phyloP scores from a whole-genome alignment of 1,284 basidiomycete genomes.

The Ceraceosorus guamensis region DNA sequence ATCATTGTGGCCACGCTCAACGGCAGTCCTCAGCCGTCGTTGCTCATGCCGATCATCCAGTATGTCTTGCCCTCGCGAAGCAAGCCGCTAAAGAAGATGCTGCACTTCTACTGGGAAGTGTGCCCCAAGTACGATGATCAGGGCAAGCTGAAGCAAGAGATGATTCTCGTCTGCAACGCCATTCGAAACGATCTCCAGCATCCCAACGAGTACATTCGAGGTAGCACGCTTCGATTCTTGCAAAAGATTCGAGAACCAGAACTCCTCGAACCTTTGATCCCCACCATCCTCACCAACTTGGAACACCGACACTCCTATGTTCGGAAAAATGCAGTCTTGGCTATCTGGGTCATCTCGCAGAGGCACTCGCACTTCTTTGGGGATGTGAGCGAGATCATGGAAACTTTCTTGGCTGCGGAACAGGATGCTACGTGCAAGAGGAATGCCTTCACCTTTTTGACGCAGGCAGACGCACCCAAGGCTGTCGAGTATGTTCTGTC shows the following conservation, averaged over 20 bases:
- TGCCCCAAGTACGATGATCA: constrained; percentile 96
- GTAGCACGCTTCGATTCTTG: constrained; percentile 89
- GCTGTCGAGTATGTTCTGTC: constrained; percentile 85
- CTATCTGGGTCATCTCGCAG: constrained; percentile 88
- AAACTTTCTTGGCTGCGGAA: constrained; percentile 87
- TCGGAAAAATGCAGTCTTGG: constrained; percentile 96
- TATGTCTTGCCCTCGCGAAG: constrained; percentile 89
- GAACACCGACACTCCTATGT: constrained; percentile 98
- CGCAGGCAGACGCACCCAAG: constrained; percentile 76
- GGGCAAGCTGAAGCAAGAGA: constrained; percentile 98
- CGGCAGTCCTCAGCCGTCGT: constrained; percentile 77
- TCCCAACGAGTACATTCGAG: constrained; percentile 98
- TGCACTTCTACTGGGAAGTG: constrained; percentile 98
- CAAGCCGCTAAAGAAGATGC: constrained; percentile 95
- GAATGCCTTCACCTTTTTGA: constrained; percentile 92
- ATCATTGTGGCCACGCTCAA: constrained; percentile 94
- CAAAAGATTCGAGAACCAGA: constrained; percentile 93
- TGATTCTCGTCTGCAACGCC: constrained; percentile 92
- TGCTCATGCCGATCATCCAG: constrained; percentile 99
- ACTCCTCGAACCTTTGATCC: constrained; percentile 89
- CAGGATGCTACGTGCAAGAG: constrained; percentile 91
- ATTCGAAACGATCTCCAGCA: constrained; percentile 99
- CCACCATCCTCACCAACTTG: constrained; percentile 84
- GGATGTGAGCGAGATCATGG: constrained; percentile 91
- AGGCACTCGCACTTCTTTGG: constrained; percentile 76